Evolutionary conservation across 768 basidiomycete species (phyloP).

Genomic region (Lentinula sp.): DNA sequence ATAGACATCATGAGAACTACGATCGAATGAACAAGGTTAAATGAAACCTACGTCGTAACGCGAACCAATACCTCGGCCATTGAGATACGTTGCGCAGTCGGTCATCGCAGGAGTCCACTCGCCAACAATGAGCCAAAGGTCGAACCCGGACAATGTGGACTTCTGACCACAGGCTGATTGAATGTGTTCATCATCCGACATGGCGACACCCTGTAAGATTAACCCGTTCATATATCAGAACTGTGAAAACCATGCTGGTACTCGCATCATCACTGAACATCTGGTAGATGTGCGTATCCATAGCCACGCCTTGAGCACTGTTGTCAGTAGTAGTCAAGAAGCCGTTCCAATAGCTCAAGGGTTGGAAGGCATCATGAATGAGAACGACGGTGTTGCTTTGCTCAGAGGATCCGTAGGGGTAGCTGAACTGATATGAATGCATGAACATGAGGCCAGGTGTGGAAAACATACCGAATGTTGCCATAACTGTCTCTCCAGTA

Average conservation of each 20-base stretch:
- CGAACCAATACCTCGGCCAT: conserved; percentile 71
- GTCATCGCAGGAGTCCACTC: conserved; percentile 82
- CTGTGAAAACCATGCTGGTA: conserved; percentile 19
- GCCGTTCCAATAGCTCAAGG: conserved; percentile 62
- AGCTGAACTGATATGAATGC: conserved; percentile 15
- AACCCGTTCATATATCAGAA: background rate
- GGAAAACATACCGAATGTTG: conserved; percentile 52
- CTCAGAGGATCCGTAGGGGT: conserved; percentile 25
- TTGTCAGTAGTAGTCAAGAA: conserved; percentile 42
- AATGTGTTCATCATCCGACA: conserved; percentile 37
- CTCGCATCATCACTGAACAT: conserved; percentile 55
- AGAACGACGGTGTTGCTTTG: conserved; percentile 64
- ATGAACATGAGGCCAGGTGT: background rate
- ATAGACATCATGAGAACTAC: background rate
- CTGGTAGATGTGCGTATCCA: conserved; percentile 80
- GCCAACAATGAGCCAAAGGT: conserved; percentile 80
- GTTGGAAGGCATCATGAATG: conserved; percentile 78
- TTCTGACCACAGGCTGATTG: conserved; percentile 46
- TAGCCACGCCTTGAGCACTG: conserved; percentile 54
- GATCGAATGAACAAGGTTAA: background rate
- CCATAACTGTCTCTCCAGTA: conserved; percentile 74
- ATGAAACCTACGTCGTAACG: conserved; percentile 37
- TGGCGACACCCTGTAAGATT: background rate
- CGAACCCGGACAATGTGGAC: conserved; percentile 40
- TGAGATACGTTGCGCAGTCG: conserved; percentile 79